Evolutionary conservation across 2,329 filamentous ascomycete species (phyloP).

Genomic region (Endocalyx cinctus): DNA sequence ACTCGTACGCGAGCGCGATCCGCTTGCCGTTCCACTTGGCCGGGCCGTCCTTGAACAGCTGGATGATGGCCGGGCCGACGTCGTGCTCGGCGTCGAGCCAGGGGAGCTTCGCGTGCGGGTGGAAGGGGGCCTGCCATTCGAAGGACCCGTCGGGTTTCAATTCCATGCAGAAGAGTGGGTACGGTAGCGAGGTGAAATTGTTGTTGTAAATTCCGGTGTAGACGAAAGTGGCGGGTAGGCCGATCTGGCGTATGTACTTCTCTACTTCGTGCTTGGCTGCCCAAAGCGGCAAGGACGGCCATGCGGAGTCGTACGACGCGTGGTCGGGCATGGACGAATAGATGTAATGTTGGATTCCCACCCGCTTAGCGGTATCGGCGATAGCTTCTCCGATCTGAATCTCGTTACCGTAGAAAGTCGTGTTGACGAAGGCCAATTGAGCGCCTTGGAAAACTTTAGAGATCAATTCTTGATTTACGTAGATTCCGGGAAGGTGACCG

Average conservation of each 20-base stretch:
- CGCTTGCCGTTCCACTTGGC: conserved; percentile 74
- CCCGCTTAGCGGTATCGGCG: conserved; percentile 82
- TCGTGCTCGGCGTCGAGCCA: conserved; percentile 98
- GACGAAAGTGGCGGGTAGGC: conserved; percentile 83
- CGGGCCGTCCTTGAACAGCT: conserved; percentile 91
- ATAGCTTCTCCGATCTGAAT: conserved; percentile 81
- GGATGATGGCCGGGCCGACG: conserved; percentile 83
- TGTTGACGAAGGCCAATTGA: conserved; percentile 94
- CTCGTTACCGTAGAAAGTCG: conserved; percentile 94
- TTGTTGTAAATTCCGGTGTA: conserved; percentile 99
- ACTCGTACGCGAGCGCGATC: conserved; percentile 86
- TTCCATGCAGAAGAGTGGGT: conserved; percentile 95
- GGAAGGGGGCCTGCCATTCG: conserved; percentile 89
- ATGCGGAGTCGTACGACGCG: conserved; percentile 67
- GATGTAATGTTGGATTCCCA: conserved; percentile 83
- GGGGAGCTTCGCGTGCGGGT: conserved; percentile 80
- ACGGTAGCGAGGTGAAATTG: conserved; percentile 90
- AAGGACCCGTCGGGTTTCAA: conserved; percentile 80
- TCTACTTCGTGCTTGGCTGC: conserved; percentile 89
- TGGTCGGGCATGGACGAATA: conserved; percentile 98
- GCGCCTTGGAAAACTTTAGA: conserved; percentile 75
- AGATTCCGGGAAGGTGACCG: conserved; percentile 57
- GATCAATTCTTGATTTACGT: conserved; percentile 70
- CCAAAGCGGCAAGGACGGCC: conserved; percentile 87
- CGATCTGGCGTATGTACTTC: conserved; percentile 79